Evolutionary conservation across 257 asterid species (phyloP).

Genomic region (Euphrasia confusa): DNA sequence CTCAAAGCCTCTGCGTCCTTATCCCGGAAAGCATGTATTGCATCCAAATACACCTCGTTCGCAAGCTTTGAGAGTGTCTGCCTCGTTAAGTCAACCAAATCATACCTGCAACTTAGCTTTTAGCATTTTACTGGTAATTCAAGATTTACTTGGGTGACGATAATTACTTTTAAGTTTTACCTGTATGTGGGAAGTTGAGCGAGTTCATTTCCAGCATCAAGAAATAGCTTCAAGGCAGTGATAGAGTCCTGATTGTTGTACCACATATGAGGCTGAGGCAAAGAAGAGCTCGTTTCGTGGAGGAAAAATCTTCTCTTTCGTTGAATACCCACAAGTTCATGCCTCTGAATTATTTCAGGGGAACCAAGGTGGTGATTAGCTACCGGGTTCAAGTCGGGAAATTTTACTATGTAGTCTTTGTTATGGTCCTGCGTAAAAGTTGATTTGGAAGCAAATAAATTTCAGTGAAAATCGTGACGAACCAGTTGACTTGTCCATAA

Average conservation of each 20-base stretch:
- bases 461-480: background rate
- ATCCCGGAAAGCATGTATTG: constrained; percentile 54
- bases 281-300: constrained; percentile 43
- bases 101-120: constrained; percentile 55
- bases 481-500: background rate
- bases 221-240: constrained; percentile 69
- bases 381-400: constrained; percentile 92
- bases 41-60: constrained; percentile 74
- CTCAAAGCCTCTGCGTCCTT: constrained; percentile 54
- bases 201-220: constrained; percentile 79
- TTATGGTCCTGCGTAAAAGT: constrained; percentile 70
- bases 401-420: constrained; percentile 75
- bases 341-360: constrained; percentile 34
- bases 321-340: constrained; percentile 29
- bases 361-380: constrained; percentile 24
- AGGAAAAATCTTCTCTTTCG: constrained; percentile 56
- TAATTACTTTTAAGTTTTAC: constrained; percentile 24
- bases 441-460: constrained; percentile 3
- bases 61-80: constrained; percentile 92
- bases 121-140: constrained; percentile 11
- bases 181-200: constrained; percentile 75
- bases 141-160: background rate
- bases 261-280: constrained; percentile 86
- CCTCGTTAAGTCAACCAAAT: constrained; percentile 90
- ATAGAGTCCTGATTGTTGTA: constrained; percentile 56